Percentiles rank a stretch among this genome's conserved stretches.
Evolutionary conservation across 257 asterid genomes (phyloP).

Genomic region (Parsonsia alboflavescens): DNA sequence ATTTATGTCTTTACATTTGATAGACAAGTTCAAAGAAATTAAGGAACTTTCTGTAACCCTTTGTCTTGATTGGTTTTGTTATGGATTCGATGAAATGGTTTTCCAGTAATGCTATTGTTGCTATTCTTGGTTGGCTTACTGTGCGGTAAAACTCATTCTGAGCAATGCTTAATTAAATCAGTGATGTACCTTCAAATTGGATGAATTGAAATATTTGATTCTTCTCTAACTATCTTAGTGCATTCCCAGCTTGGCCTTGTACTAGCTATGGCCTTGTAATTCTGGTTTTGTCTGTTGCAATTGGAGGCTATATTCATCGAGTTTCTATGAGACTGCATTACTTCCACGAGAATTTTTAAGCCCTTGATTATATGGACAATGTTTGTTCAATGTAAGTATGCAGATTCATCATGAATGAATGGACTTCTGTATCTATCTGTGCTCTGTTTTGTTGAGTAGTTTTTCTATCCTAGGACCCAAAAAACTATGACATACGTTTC

Average conservation of each 20-base stretch:
- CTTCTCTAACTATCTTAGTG: background rate
- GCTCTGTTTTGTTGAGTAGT: no score
- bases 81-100: background rate
- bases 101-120: constrained; percentile 15
- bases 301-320: background rate
- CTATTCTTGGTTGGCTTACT: constrained; percentile 1
- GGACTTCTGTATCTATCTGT: no score
- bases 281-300: background rate
- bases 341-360: no score
- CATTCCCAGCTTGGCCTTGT: background rate
- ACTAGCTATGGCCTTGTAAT: background rate
- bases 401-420: no score
- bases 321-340: background rate
- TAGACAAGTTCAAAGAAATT: background rate
- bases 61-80: background rate
- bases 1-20: constrained; percentile 9
- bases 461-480: no score
- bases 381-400: background rate
- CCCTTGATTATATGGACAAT: background rate
- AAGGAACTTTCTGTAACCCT: background rate
- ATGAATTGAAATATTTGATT: background rate
- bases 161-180: background rate
- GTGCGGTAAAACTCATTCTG: background rate
- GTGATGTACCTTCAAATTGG: background rate
- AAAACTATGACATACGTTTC: no score